Evolutionary conservation across 306 rosid species (phyloP).

Genomic region (Citrullus colocynthis): DNA sequence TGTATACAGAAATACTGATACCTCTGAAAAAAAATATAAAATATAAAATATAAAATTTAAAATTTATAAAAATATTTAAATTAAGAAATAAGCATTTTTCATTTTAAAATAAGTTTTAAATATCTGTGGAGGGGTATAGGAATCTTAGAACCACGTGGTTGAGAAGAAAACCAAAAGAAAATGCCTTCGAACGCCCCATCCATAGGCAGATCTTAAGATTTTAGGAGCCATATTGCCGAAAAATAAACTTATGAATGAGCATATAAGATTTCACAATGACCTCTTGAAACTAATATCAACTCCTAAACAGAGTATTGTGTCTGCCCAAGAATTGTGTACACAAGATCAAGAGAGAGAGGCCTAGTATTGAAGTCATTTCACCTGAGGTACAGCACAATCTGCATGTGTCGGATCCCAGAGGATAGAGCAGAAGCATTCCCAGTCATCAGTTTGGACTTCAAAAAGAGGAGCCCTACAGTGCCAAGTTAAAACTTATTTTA

Average conservation of each 20-base stretch:
- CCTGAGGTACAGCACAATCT: conserved; percentile 47
- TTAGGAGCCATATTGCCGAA: background rate
- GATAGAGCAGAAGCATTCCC: conserved; percentile 45
- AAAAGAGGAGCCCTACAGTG: conserved; percentile 35
- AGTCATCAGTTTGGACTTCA: conserved; percentile 38
- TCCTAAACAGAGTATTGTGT: background rate
- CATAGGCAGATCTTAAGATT: background rate
- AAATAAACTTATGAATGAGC: background rate
- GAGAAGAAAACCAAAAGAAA: background rate
- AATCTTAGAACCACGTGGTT: background rate
- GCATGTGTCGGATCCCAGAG: conserved; percentile 40
- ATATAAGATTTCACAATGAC: background rate
- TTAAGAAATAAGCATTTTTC: too few species aligned
- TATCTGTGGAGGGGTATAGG: too few species aligned
- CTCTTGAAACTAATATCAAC: background rate
- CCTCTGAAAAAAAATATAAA: too few species aligned
- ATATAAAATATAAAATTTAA: too few species aligned
- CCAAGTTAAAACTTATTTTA: background rate
- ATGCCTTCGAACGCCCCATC: background rate
- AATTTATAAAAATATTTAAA: too few species aligned
- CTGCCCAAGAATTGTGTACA: background rate
- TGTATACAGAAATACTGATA: too few species aligned
- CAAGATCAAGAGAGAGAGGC: background rate
- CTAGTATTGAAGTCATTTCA: background rate
- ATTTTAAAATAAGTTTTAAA: too few species aligned